Percentiles rank a stretch among this genome's conserved stretches.
Conservation (phyloP, 1,284 basidiomycete species). For the Fomes fomentarius region DNA sequence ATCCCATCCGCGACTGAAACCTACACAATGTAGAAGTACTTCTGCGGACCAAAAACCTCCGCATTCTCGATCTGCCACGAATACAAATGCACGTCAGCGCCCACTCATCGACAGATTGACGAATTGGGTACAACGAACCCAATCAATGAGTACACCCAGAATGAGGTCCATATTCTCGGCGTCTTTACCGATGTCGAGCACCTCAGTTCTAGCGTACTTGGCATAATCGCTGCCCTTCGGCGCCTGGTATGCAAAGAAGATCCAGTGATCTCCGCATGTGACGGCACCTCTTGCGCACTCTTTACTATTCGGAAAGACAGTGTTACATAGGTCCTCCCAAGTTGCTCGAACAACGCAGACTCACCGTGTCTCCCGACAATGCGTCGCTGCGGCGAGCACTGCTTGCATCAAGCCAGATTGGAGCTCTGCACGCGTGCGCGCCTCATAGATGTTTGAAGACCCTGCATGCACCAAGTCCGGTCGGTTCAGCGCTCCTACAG, state of each 20-base stretch:
- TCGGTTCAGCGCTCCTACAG: conserved; percentile 13
- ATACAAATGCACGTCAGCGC: neutral
- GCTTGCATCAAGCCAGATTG: conserved; percentile 10
- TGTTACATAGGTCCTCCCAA: too few relatives aligned
- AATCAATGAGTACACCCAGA: conserved; percentile 13
- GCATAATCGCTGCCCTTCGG: conserved; percentile 13
- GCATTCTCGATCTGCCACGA: conserved; percentile 11
- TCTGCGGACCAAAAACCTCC: conserved; percentile 17
- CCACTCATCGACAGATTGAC: neutral
- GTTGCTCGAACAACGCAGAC: too few relatives aligned
- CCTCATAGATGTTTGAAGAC: conserved; percentile 14
- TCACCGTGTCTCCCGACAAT: conserved; percentile 6
- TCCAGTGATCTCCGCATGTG: conserved; percentile 14
- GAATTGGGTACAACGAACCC: conserved; percentile 4
- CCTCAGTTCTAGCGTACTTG: conserved; percentile 13
- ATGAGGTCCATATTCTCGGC: conserved; percentile 12
- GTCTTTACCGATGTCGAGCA: conserved; percentile 9
- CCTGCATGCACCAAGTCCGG: conserved; percentile 11
- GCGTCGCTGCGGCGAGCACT: conserved; percentile 8
- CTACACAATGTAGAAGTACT: conserved; percentile 16
- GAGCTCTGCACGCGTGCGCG: conserved; percentile 10
- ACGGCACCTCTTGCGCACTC: conserved; percentile 14
- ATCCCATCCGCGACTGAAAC: neutral
- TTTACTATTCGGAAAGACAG: conserved; percentile 1
- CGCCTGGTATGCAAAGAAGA: conserved; percentile 15